Percentiles rank a stretch among this genome's conserved stretches.
These are phyloP conservation scores for Malassezia sympodialis DNA, from an alignment of 1,284 basidiomycete genomes.

Conservation along the genomic window DNA sequence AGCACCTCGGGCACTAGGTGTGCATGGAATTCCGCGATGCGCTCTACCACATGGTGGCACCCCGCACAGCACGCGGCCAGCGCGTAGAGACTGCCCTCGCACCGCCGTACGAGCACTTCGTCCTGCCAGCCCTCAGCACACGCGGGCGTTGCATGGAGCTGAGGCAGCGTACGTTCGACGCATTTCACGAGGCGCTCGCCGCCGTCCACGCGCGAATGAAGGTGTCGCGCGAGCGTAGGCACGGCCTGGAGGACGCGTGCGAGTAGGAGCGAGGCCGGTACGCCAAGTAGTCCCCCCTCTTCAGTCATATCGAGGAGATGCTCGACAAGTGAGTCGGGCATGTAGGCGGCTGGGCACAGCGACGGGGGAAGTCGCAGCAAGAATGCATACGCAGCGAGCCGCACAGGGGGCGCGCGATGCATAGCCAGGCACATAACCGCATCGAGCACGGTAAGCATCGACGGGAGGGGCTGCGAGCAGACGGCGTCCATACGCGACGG, in stretches of 20 bases:
- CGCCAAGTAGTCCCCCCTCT: constrained; percentile 31
- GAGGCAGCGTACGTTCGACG: not conserved
- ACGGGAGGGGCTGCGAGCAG: constrained; percentile 10
- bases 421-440: constrained; percentile 28
- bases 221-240: not conserved
- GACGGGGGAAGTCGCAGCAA: constrained; percentile 26
- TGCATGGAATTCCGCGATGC: constrained; percentile 29
- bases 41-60: not conserved
- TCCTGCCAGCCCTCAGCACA: not conserved
- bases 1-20: constrained; percentile 30
- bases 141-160: not conserved
- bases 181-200: not conserved
- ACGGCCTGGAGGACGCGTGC: not conserved
- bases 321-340: constrained; percentile 7
- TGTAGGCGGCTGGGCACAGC: not conserved
- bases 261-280: not conserved
- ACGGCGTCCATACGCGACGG: constrained; percentile 17
- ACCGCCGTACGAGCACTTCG: not conserved
- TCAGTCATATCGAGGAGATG: constrained; percentile 30
- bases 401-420: constrained; percentile 23
- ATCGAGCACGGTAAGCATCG: constrained; percentile 18
- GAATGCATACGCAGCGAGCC: constrained; percentile 37
- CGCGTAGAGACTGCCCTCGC: not conserved
- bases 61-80: not conserved
- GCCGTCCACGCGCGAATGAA: not conserved